Percentiles rank a stretch among this genome's conserved stretches.
Evolutionary conservation across 2,329 filamentous ascomycete species (phyloP).

Genomic region (Macrophomina phaseolina): DNA sequence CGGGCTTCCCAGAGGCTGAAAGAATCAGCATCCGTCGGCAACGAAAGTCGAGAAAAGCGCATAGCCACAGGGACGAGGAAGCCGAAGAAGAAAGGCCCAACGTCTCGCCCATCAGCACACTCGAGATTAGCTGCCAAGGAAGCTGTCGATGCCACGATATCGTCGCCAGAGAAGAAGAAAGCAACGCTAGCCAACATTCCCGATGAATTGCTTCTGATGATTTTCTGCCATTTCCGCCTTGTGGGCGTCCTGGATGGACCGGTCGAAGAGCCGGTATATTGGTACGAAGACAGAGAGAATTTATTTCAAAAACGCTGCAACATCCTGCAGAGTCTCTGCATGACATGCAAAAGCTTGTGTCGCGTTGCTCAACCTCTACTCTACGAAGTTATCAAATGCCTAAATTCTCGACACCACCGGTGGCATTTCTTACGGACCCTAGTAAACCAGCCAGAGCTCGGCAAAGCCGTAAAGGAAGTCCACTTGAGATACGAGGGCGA

Average conservation of each 20-base stretch:
- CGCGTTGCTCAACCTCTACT: slow-evolving; percentile 10
- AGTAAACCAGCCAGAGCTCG: background rate
- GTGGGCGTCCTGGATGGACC: background rate
- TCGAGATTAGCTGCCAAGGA: background rate
- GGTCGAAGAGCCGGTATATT: background rate
- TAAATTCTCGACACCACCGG: background rate
- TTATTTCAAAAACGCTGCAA: slow-evolving; percentile 11
- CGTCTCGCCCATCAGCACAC: slow-evolving; percentile 1
- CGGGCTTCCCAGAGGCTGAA: slow-evolving; percentile 1
- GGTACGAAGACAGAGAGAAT: background rate
- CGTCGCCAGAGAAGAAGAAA: background rate
- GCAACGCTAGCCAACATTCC: background rate
- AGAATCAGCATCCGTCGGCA: background rate
- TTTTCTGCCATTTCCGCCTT: slow-evolving; percentile 1
- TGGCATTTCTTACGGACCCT: background rate
- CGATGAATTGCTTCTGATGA: slow-evolving; percentile 1
- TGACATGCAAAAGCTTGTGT: background rate
- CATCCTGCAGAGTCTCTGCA: background rate
- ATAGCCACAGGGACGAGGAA: background rate
- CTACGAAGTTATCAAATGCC: slow-evolving; percentile 1
- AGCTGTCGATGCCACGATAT: background rate
- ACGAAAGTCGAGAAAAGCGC: background rate
- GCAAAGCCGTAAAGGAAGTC: slow-evolving; percentile 1
- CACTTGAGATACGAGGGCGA: slow-evolving; percentile 6
- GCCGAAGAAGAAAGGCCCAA: background rate